Base-by-base conservation (phyloP, 352 stramenopile genomes). In the Phytophthora syringae region DNA sequence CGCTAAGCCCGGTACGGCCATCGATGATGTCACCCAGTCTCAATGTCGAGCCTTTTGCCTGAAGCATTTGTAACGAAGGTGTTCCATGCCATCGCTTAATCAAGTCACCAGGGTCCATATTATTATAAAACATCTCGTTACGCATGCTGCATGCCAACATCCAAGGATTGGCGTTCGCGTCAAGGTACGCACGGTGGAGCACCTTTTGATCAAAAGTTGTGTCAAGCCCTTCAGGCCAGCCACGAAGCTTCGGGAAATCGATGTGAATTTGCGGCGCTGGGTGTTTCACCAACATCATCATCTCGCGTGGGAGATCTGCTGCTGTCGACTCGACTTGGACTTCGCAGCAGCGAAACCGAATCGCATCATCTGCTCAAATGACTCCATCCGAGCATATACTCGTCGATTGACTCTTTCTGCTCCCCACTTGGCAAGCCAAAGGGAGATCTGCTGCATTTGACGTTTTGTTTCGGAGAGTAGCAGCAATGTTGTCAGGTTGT, bases 11-110 rank as follows among this genome's bases (percentile, higher is more conserved):
- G 21, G 56, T 25, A 28, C 65, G 65, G 1, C 32, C 39, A 39
- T 64, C 59, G 45, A 70, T 62, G 5, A 74, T 67, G 24, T 67
- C 57, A 2, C 64, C 64, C 27, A 36, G 62, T n/a, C 20, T 32
- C 27, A 72, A 44, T 2, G 5, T 36, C 2, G 24, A 13, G 2
- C 13, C 36, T 18, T 60, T 54, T 5, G 22, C 21, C 1, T 32
- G 2, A 15, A 66, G 48, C 25, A 48, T 39, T 20, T 36, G 1
- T 2, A 63, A 7, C 11, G 50, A 39, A 24, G 37, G 54, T 0
- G 30, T 68, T 40, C 64, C 64, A 47, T 77, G 53, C 64, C 69
- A 77, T 28, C 69, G 49, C 39, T 77, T 68, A 0, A 63, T 20
- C 40, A 40, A 10, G 15, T 74, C 59, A 15, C 3, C 30, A 21